Base-by-base conservation (phyloP, 305 asterid genomes). In the Nicotiana rustica region DNA sequence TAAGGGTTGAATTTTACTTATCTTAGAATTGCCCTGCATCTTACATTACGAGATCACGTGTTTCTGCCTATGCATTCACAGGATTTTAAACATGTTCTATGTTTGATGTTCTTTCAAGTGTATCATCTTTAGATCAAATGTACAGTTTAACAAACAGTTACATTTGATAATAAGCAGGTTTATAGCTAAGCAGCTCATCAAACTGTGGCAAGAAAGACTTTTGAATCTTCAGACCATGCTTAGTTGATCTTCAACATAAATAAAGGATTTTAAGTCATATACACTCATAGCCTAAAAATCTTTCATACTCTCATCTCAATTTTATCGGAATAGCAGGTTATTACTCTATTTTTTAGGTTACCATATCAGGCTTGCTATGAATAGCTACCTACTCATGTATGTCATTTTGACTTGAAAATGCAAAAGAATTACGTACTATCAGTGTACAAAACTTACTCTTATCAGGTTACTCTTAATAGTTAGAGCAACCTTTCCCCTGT, bases 161-260 rank as follows among this genome's bases (percentile, higher is more conserved):
- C 77, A 41, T 18, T 41, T 69, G 77, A 41, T 69, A 69, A 8
- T 41, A 41, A 41, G 49, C 49, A 69, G 77, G 77, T 69, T 18
- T 41, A 69, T n/a, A n/a, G 5, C 5, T n/a, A 60, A 60, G 31
- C 5, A 0, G 29, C 29, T 55, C 2, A 13, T n/a, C 10, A 38
- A 9, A 21, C 29, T 38, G 77, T 52, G 19, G 77, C 25, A 69
- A 69, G 77, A 69, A 69, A 18, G 44, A 49, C 35, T 41, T 41
- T 38, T 69, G 59, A 18, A 41, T 18, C 77, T 38, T 41, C 35
- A 41, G 44, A n/a, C 6, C 59, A 69, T 69, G 59, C 77, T 52
- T 13, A 14, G 59, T 10, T 13, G 59, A 52, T 52, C 59, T 52
- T 52, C n/a, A 1, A 0, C 59, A 0, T 13, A 52, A 14, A 52